Conservation (phyloP, 306 rosid species). For the Trifolium repens region DNA sequence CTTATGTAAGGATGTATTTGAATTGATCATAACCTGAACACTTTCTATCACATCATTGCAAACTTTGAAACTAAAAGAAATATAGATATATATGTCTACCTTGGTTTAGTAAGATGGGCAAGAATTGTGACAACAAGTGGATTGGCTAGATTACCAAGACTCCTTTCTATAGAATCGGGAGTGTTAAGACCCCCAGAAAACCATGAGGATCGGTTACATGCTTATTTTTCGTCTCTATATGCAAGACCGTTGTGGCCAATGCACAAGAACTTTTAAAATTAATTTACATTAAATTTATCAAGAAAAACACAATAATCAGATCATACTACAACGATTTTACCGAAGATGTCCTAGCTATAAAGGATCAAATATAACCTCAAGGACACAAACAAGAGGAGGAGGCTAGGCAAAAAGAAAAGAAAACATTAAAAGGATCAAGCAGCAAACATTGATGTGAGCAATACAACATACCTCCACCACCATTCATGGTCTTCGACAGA, state of each 20-base stretch:
- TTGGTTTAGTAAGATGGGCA: not conserved
- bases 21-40: not conserved
- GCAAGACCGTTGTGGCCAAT: too few species aligned
- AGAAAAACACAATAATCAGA: conserved; percentile 13
- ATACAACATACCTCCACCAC: conserved; percentile 88
- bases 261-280: too few species aligned
- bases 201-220: conserved; percentile 4
- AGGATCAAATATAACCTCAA: not conserved
- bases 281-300: too few species aligned
- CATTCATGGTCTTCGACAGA: conserved; percentile 90
- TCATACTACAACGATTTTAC: conserved; percentile 30
- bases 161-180: not conserved
- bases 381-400: not conserved
- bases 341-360: conserved; percentile 4
- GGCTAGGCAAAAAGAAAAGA: not conserved
- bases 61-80: not conserved
- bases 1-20: too few species aligned
- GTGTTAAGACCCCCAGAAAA: not conserved
- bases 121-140: conserved; percentile 18
- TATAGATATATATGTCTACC: not conserved
- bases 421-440: conserved; percentile 17
- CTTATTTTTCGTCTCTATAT: not conserved
- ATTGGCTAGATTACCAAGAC: not conserved
- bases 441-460: conserved; percentile 27
- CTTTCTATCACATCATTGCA: not conserved